Conservation (phyloP, 129 eudicot genomes). For the Apium graveolens region DNA sequence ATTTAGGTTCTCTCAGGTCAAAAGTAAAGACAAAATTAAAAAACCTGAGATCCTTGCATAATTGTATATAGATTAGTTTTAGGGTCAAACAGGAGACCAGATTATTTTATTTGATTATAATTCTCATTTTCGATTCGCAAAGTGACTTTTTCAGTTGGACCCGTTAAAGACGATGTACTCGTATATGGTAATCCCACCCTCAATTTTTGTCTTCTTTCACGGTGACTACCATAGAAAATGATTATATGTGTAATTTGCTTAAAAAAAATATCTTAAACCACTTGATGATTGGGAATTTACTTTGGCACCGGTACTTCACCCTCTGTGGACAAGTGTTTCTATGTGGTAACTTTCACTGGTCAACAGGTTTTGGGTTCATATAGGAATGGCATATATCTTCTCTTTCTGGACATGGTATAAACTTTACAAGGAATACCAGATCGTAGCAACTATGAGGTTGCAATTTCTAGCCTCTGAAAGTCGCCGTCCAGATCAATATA, state of each 20-base stretch:
- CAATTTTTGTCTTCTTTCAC: not conserved
- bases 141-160: not conserved
- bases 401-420: slow-evolving; percentile 72
- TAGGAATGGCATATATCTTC: slow-evolving; percentile 63
- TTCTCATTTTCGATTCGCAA: not conserved
- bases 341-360: not conserved
- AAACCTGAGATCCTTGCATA: not conserved
- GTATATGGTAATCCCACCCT: not conserved
- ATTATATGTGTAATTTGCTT: not conserved
- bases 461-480: slow-evolving; percentile 58
- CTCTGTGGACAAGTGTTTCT: not conserved
- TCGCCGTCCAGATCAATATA: slow-evolving; percentile 83
- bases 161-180: not conserved
- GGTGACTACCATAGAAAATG: not conserved
- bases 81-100: not conserved
- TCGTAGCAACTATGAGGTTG: slow-evolving; percentile 56
- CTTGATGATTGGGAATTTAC: not conserved
- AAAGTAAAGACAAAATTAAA: not conserved
- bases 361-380: slow-evolving; percentile 69
- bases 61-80: not conserved
- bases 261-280: not conserved
- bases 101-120: not conserved
- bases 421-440: slow-evolving; percentile 67
- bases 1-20: not conserved
- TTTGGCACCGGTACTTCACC: not conserved